Conservation (phyloP, 306 rosid species). For the Cucurbita argyrosperma region DNA sequence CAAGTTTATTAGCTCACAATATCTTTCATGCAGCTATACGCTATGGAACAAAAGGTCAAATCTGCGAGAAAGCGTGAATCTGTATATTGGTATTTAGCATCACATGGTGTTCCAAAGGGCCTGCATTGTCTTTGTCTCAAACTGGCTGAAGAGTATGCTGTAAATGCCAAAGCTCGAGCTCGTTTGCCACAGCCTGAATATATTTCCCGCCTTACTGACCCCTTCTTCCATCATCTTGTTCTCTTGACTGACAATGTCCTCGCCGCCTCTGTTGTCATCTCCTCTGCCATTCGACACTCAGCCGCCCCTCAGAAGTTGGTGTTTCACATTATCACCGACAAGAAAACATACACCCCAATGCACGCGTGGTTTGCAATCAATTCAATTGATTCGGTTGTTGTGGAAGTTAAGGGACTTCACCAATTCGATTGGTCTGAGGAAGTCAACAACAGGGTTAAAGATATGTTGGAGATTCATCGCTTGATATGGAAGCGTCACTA, state of each 20-base stretch:
- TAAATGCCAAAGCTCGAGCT: constrained; percentile 67
- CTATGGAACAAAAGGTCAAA: constrained; percentile 70
- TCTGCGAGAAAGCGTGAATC: constrained; percentile 60
- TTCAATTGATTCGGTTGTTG: constrained; percentile 44
- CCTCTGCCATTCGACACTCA: constrained; percentile 53
- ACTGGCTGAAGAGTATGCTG: constrained; percentile 77
- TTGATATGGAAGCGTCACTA: constrained; percentile 51
- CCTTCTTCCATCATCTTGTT: constrained; percentile 52
- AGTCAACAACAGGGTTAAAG: constrained; percentile 54
- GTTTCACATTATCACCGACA: constrained; percentile 77
- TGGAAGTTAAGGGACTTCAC: constrained; percentile 83
- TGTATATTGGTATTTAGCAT: constrained; percentile 78
- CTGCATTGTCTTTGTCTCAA: constrained; percentile 73
- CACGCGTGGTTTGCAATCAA: constrained; percentile 93
- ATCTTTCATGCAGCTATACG: constrained; percentile 34
- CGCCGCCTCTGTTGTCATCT: constrained; percentile 80
- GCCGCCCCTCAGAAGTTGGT: constrained; percentile 55
- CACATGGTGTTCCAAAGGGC: constrained; percentile 72
- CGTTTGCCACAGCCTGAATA: constrained; percentile 73
- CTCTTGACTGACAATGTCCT: constrained; percentile 79
- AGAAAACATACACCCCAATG: constrained; percentile 79
- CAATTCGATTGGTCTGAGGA: constrained; percentile 85
- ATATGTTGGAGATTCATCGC: constrained; percentile 65
- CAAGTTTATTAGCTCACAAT: too few relatives aligned
- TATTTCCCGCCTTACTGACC: constrained; percentile 54